Evolutionary conservation across 352 stramenopile species (phyloP).

Genomic region (Achlya hypogyna): DNA sequence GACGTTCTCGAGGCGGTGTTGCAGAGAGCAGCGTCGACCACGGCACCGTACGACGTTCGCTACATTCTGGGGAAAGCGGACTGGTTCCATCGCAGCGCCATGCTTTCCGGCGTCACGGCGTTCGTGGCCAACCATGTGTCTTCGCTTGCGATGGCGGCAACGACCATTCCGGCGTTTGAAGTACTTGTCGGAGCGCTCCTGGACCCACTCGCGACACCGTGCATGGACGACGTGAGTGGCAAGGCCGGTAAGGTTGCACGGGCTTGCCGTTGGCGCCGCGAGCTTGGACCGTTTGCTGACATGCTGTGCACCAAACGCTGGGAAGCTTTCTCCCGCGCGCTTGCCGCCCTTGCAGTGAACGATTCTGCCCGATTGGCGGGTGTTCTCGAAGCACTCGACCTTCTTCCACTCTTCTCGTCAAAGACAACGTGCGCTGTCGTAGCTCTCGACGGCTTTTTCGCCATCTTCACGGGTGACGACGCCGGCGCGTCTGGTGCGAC

Average conservation of each 20-base stretch:
- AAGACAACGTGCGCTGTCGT: neutral
- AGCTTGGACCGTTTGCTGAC: neutral
- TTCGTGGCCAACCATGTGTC: neutral
- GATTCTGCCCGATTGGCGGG: neutral
- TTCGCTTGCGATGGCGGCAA: too few relatives aligned
- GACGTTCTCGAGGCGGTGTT: neutral
- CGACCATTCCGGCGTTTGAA: neutral
- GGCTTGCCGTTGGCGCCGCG: neutral
- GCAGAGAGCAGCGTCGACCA: neutral
- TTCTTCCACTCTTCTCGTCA: neutral
- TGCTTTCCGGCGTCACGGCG: constrained; percentile 9
- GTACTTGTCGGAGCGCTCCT: neutral
- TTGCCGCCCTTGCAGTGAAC: neutral
- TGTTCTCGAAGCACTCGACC: neutral
- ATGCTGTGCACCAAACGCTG: constrained; percentile 8
- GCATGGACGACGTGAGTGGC: neutral
- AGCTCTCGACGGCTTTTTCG: neutral
- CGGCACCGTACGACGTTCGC: neutral
- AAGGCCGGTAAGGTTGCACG: neutral
- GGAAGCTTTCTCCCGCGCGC: neutral
- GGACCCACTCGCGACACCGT: neutral
- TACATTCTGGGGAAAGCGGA: neutral
- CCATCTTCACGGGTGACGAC: neutral
- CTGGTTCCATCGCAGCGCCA: constrained; percentile 1
- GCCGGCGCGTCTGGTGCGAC: neutral